Conservation (phyloP, 805 yeast genomes). For the Blastobotrys americana region DNA sequence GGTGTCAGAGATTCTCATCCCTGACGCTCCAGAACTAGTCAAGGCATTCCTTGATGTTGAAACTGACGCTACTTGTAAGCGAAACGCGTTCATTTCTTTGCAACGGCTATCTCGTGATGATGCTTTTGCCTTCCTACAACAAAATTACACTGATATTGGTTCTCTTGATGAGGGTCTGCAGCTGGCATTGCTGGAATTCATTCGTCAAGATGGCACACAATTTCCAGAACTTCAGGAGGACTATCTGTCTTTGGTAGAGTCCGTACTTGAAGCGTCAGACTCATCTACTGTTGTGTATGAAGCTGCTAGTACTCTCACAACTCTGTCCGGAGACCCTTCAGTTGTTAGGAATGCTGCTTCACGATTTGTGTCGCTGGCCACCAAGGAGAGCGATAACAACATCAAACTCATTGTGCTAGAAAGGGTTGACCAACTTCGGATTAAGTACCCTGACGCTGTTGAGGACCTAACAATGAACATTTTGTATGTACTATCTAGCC, state of each 20-base stretch:
- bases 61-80: slow-evolving; percentile 86
- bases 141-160: slow-evolving; percentile 51
- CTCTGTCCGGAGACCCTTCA: slow-evolving; percentile 49
- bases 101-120: slow-evolving; percentile 76
- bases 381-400: slow-evolving; percentile 90
- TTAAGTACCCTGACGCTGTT: slow-evolving; percentile 69
- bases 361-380: slow-evolving; percentile 81
- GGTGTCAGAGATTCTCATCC: slow-evolving; percentile 79
- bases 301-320: slow-evolving; percentile 75
- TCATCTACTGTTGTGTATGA: slow-evolving; percentile 78
- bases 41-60: slow-evolving; percentile 68
- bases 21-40: slow-evolving; percentile 90
- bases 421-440: slow-evolving; percentile 69
- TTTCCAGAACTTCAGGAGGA: slow-evolving; percentile 60
- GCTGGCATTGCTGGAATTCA: slow-evolving; percentile 83
- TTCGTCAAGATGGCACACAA: slow-evolving; percentile 67
- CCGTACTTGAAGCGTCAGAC: slow-evolving; percentile 59
- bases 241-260: slow-evolving; percentile 66
- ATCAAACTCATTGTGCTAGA: slow-evolving; percentile 89
- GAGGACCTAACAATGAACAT: slow-evolving; percentile 82
- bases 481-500: slow-evolving; percentile 75
- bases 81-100: slow-evolving; percentile 89
- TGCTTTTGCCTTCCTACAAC: slow-evolving; percentile 76
- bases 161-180: slow-evolving; percentile 77
- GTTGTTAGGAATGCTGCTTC: slow-evolving; percentile 73